A percentile compares a stretch with the other conserved stretches of the same genome.
phyloP scores from a whole-genome alignment of 1,284 basidiomycete species.

The Malassezia globosa region DNA sequence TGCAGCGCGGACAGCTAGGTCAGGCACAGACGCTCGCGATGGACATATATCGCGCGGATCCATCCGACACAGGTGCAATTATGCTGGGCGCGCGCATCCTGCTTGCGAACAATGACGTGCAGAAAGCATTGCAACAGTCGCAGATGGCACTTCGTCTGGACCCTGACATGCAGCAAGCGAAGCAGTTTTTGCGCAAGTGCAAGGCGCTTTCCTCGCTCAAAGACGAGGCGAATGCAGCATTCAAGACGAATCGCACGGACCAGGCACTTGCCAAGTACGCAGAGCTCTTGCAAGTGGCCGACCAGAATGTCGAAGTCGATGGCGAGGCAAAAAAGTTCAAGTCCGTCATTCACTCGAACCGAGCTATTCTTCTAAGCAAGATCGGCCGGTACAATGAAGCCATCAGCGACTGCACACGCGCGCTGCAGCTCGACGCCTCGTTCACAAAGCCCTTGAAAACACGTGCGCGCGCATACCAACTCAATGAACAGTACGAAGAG shows the following conservation, averaged over 20 bases:
- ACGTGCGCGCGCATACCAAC: constrained; percentile 65
- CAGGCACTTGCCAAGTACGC: constrained; percentile 57
- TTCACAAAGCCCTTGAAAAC: constrained; percentile 77
- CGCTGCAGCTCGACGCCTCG: constrained; percentile 56
- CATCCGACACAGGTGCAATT: constrained; percentile 68
- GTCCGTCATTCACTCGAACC: constrained; percentile 68
- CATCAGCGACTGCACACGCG: constrained; percentile 60
- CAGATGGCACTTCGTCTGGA: constrained; percentile 65
- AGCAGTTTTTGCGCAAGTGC: constrained; percentile 61
- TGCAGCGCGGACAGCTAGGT: constrained; percentile 33
- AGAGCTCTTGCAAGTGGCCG: constrained; percentile 28
- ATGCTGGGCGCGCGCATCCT: constrained; percentile 66
- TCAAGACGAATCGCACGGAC: constrained; percentile 57
- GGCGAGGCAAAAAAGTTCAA: constrained; percentile 32
- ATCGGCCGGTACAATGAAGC: constrained; percentile 59
- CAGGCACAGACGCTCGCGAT: constrained; percentile 49
- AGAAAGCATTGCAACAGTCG: constrained; percentile 62
- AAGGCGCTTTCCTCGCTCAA: constrained; percentile 69
- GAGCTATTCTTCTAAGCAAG: constrained; percentile 68
- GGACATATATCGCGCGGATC: constrained; percentile 61
- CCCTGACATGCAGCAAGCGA: constrained; percentile 63
- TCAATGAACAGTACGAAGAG: constrained; percentile 63
- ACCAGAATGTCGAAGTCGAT: constrained; percentile 23
- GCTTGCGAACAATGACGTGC: constrained; percentile 61
- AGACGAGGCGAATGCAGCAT: constrained; percentile 68